phyloP scores from a whole-genome alignment of 345 rosid genomes.

The Populus tremula region DNA sequence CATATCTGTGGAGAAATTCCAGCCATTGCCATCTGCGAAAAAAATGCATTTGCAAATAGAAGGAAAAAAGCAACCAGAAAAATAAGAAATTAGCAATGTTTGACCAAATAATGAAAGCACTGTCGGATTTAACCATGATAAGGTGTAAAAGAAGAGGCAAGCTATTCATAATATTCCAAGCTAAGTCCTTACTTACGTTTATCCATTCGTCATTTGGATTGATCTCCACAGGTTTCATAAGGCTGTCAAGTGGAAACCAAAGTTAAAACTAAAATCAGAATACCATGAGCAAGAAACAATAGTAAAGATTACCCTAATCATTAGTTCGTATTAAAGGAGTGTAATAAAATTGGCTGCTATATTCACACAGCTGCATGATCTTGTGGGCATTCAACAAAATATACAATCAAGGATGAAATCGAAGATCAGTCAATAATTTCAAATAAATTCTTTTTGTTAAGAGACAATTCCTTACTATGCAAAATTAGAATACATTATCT shows the following conservation, averaged over 20 bases:
- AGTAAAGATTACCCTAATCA: slow-evolving; percentile 1
- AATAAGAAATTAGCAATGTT: slow-evolving; percentile 4
- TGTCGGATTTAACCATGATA: background rate
- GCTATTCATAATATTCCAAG: slow-evolving; percentile 2
- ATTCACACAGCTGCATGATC: background rate
- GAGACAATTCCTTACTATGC: background rate
- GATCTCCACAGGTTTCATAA: slow-evolving; percentile 83
- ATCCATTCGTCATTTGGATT: slow-evolving; percentile 95
- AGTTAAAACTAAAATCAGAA: slow-evolving; percentile 12
- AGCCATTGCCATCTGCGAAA: slow-evolving; percentile 85
- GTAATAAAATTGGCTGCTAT: background rate
- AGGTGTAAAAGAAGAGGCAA: slow-evolving; percentile 5
- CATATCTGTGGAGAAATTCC: slow-evolving; percentile 90
- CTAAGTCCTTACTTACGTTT: slow-evolving; percentile 58
- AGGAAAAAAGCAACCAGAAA: slow-evolving; percentile 7
- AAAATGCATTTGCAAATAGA: slow-evolving; percentile 4
- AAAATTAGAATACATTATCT: background rate
- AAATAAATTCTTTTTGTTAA: background rate
- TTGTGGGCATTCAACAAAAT: too few relatives aligned
- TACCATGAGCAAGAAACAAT: background rate
- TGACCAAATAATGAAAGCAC: background rate
- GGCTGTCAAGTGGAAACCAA: slow-evolving; percentile 47
- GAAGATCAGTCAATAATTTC: too few relatives aligned
- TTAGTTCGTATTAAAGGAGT: background rate
- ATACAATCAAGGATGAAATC: too few relatives aligned